A percentile compares a stretch with the other conserved stretches of the same genome.
phyloP scores from a whole-genome alignment of 768 basidiomycete species.

The Termitomyces sp. region DNA sequence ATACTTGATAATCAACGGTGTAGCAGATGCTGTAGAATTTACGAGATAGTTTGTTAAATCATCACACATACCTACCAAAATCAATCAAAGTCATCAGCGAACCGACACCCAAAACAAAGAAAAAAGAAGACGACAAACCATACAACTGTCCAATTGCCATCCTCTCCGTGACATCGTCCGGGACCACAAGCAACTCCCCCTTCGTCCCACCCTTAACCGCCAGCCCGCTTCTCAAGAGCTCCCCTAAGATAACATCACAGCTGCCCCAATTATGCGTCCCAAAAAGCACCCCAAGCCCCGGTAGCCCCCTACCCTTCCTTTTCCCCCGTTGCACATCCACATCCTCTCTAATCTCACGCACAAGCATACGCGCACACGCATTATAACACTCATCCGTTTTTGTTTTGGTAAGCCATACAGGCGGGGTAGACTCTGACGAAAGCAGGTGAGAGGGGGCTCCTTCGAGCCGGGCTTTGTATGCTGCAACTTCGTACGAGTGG shows the following conservation, averaged over 20 bases:
- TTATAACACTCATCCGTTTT: slow-evolving; percentile 78
- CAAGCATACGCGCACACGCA: slow-evolving; percentile 48
- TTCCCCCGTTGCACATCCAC: slow-evolving; percentile 17
- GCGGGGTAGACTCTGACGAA: slow-evolving; percentile 52
- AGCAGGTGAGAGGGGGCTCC: slow-evolving; percentile 33
- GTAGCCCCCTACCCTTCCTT: slow-evolving; percentile 1
- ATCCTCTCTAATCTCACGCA: slow-evolving; percentile 51
- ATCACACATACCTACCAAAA: slow-evolving; percentile 72
- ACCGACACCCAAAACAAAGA: background rate
- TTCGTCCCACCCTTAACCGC: slow-evolving; percentile 28
- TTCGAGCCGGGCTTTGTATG: slow-evolving; percentile 26
- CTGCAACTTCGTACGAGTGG: slow-evolving; percentile 66
- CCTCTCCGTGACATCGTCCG: slow-evolving; percentile 53
- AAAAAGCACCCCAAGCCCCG: slow-evolving; percentile 62
- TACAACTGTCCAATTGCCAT: slow-evolving; percentile 79
- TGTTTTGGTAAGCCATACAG: slow-evolving; percentile 62
- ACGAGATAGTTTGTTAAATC: slow-evolving; percentile 71
- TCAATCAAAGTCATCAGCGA: background rate
- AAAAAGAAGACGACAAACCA: slow-evolving; percentile 39
- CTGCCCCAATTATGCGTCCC: slow-evolving; percentile 85
- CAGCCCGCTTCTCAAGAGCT: slow-evolving; percentile 52
- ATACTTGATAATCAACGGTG: slow-evolving; percentile 78
- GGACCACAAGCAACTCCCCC: slow-evolving; percentile 19
- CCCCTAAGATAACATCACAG: slow-evolving; percentile 52
- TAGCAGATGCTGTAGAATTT: slow-evolving; percentile 36